phyloP scores from a whole-genome alignment of 2,329 filamentous ascomycete species.

The Colletotrichum neosansevieriae region DNA sequence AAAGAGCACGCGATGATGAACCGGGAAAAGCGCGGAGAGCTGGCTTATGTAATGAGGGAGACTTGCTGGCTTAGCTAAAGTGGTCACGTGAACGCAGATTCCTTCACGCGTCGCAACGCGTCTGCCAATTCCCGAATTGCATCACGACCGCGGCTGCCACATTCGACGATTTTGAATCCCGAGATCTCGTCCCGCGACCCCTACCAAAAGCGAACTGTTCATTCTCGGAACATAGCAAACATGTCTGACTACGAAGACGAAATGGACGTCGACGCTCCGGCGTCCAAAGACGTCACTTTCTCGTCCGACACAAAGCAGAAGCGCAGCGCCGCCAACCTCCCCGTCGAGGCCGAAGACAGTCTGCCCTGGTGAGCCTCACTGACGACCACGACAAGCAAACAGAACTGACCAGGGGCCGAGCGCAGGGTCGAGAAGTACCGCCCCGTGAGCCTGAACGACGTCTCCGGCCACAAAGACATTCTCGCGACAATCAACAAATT shows the following conservation, averaged over 20 bases:
- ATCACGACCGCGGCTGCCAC: not conserved
- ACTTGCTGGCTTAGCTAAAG: constrained; percentile 10
- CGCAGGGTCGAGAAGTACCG: constrained; percentile 95
- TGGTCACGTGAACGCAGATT: constrained; percentile 16
- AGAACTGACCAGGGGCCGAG: too few species aligned
- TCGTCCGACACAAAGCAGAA: constrained; percentile 86
- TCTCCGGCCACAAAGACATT: constrained; percentile 97
- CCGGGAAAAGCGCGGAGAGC: too few species aligned
- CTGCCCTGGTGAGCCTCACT: constrained; percentile 80
- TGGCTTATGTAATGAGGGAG: too few species aligned
- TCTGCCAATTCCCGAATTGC: constrained; percentile 20
- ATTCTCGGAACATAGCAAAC: not conserved
- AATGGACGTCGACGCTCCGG: constrained; percentile 70
- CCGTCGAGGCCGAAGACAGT: constrained; percentile 92
- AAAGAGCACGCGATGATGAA: too few species aligned
- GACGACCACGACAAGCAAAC: not conserved
- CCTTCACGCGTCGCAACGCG: constrained; percentile 35
- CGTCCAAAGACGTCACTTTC: constrained; percentile 70
- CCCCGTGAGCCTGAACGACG: constrained; percentile 87
- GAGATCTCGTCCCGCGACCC: not conserved
- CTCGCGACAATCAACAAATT: constrained; percentile 98
- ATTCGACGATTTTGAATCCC: not conserved
- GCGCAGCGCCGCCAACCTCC: constrained; percentile 90
- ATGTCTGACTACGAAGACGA: constrained; percentile 73
- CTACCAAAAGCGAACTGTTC: not conserved